Conservation (phyloP, 352 stramenopile species). For the Pythium scleroteichum region DNA sequence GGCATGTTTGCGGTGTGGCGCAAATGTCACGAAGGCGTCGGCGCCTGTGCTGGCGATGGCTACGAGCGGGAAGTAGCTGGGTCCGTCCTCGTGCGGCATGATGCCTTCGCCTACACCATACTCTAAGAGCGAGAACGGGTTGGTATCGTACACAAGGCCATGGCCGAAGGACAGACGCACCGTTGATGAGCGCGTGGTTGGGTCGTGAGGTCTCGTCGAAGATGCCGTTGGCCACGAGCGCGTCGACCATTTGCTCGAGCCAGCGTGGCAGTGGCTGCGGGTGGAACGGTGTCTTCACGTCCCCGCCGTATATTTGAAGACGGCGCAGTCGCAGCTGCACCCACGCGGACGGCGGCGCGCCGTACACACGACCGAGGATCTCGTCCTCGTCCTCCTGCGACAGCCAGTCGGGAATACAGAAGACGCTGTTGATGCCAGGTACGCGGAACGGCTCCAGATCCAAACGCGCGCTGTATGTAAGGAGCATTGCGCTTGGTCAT, state of each 20-base stretch:
- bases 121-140: constrained; percentile 31
- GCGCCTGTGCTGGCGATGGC: constrained; percentile 67
- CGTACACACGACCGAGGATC: constrained; percentile 61
- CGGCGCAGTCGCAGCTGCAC: constrained; percentile 64
- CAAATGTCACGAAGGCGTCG: constrained; percentile 55
- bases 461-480: constrained; percentile 25
- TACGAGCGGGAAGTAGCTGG: constrained; percentile 67
- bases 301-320: constrained; percentile 70
- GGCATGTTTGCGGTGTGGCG: constrained; percentile 44
- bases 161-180: constrained; percentile 23
- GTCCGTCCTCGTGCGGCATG: constrained; percentile 70
- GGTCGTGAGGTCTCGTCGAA: constrained; percentile 49
- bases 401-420: constrained; percentile 71
- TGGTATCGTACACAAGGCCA: neutral
- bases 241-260: constrained; percentile 51
- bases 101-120: constrained; percentile 68
- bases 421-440: constrained; percentile 44
- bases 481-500: neutral
- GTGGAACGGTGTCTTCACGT: constrained; percentile 54
- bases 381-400: constrained; percentile 51
- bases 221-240: constrained; percentile 49
- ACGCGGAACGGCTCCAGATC: constrained; percentile 38
- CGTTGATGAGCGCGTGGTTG: constrained; percentile 78
- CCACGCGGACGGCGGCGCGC: constrained; percentile 40
- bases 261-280: constrained; percentile 48